Evolutionary conservation across 495 filamentous ascomycete genomes (phyloP).

Genomic region (Neohortaea acidophila): DNA sequence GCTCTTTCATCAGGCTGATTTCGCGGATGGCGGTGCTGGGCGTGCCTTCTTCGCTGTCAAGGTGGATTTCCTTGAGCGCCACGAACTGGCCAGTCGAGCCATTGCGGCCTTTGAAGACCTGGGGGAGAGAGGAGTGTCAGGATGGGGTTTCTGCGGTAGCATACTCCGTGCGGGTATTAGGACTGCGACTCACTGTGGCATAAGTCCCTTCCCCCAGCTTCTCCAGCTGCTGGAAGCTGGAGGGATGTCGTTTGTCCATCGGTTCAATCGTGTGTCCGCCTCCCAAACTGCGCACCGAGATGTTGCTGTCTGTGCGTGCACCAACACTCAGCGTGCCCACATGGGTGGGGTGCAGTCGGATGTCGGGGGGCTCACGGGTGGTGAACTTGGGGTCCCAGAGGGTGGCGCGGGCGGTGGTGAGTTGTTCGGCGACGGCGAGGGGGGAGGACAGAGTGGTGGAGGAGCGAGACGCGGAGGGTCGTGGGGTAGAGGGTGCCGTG

Average conservation of each 20-base stretch:
- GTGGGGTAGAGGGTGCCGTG: constrained; percentile 8
- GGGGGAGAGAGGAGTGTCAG: constrained; percentile 2
- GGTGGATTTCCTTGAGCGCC: constrained; percentile 93
- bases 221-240: constrained; percentile 96
- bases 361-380: constrained; percentile 21
- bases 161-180: too few relatives aligned
- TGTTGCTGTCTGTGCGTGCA: constrained; percentile 28
- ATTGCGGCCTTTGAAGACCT: constrained; percentile 34
- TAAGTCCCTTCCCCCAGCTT: constrained; percentile 98
- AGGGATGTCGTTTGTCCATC: constrained; percentile 85
- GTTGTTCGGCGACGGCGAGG: constrained; percentile 24
- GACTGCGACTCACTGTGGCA: constrained; percentile 79
- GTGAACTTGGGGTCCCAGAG: constrained; percentile 31
- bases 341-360: constrained; percentile 25
- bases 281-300: constrained; percentile 25
- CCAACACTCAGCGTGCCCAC: constrained; percentile 26
- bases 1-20: constrained; percentile 91
- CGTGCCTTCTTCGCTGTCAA: constrained; percentile 93
- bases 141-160: background rate
- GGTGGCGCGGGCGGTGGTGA: constrained; percentile 27
- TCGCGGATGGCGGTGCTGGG: constrained; percentile 94
- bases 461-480: constrained; percentile 10
- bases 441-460: constrained; percentile 11
- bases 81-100: constrained; percentile 38
- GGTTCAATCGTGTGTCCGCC: constrained; percentile 23